phyloP scores from a whole-genome alignment of 192 early-diverging fungal genomes.

The Rhizoclosmatium sp. region DNA sequence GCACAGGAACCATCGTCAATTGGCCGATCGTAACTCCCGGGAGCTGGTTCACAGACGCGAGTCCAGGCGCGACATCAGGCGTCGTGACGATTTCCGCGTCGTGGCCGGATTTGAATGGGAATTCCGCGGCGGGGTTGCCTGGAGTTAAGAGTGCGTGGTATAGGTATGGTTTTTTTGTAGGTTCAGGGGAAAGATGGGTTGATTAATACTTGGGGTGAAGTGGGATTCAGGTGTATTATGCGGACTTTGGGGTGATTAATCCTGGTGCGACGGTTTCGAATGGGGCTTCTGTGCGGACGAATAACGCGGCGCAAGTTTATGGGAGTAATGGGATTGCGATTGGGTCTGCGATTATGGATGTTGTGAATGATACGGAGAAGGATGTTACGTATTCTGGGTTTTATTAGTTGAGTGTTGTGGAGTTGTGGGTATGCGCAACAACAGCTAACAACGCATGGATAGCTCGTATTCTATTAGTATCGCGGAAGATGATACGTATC shows the following conservation, averaged over 20 bases:
- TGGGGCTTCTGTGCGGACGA: background rate
- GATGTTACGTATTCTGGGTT: constrained; percentile 11
- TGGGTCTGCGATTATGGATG: background rate
- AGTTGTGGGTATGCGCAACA: no score
- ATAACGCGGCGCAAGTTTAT: constrained; percentile 2
- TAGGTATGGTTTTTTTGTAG: background rate
- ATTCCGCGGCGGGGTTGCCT: background rate
- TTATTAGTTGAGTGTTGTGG: constrained; percentile 7
- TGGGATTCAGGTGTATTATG: constrained; percentile 1
- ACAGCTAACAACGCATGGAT: background rate
- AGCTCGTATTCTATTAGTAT: background rate
- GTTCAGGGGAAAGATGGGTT: no score
- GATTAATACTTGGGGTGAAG: background rate
- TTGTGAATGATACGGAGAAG: background rate
- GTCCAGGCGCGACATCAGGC: background rate
- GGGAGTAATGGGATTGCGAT: background rate
- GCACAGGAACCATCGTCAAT: constrained; percentile 5
- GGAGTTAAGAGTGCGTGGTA: background rate
- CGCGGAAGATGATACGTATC: background rate
- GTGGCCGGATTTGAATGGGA: no score
- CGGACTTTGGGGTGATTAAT: constrained; percentile 10
- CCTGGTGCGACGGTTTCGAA: background rate
- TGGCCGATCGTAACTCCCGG: constrained; percentile 28
- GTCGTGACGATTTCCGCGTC: no score
- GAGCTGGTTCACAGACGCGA: constrained; percentile 10